Percentiles rank a stretch among this genome's conserved stretches.
Conservation (phyloP, 106 monocot species). For the Narthecium ossifragum region DNA sequence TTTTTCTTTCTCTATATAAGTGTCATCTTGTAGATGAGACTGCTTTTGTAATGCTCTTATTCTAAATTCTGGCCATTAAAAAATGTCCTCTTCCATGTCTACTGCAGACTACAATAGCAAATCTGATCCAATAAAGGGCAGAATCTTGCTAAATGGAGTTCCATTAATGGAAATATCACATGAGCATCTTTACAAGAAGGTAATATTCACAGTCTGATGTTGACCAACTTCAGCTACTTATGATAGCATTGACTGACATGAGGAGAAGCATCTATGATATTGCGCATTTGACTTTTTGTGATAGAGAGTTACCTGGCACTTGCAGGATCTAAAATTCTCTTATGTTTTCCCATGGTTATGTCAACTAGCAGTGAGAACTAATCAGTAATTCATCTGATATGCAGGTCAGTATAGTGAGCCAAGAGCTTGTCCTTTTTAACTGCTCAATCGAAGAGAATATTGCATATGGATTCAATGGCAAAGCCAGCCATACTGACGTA, state of each 20-base stretch:
- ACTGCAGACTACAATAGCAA: conserved; percentile 93
- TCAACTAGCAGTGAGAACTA: too few relatives aligned
- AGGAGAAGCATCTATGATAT: too few relatives aligned
- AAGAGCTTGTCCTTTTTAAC: conserved; percentile 91
- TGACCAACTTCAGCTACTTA: too few relatives aligned
- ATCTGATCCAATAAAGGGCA: conserved; percentile 86
- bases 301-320: too few relatives aligned
- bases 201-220: conserved; percentile 5
- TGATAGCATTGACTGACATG: too few relatives aligned
- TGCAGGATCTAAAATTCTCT: too few relatives aligned
- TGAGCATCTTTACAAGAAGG: conserved; percentile 83
- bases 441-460: conserved; percentile 96
- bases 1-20: background rate
- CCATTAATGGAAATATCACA: conserved; percentile 89
- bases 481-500: conserved; percentile 54
- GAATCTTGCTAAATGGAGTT: conserved; percentile 76
- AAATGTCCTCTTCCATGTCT: conserved; percentile 6
- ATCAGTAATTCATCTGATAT: too few relatives aligned
- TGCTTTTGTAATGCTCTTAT: background rate
- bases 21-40: too few relatives aligned
- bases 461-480: conserved; percentile 83
- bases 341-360: too few relatives aligned
- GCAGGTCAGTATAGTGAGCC: conserved; percentile 99
- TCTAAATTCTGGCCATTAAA: too few relatives aligned
- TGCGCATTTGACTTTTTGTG: too few relatives aligned